phyloP scores from a whole-genome alignment of 2,329 filamentous ascomycete species.

The Lasiodiplodia gonubiensis region DNA sequence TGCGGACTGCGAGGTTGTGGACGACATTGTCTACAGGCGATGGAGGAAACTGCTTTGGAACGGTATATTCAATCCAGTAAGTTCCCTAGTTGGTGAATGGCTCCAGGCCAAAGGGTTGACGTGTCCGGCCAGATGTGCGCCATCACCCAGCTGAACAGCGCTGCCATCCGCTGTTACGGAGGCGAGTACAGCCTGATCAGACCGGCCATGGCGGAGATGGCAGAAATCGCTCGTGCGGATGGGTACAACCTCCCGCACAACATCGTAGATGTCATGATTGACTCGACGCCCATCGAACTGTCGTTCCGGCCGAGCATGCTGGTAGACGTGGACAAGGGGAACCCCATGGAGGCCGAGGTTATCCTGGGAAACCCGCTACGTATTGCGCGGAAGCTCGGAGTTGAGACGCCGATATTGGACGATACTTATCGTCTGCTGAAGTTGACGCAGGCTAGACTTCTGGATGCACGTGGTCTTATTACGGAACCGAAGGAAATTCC shows the following conservation, averaged over 20 bases:
- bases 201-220: neutral
- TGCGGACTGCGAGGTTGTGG: neutral
- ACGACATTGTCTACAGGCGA: neutral
- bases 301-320: conserved; percentile 1
- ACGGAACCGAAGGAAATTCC: neutral
- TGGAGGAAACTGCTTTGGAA: neutral
- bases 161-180: neutral
- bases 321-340: neutral
- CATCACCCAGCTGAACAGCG: neutral
- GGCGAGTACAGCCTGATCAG: conserved; percentile 3
- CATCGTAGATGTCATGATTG: neutral
- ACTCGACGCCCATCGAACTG: neutral
- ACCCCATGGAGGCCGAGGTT: neutral
- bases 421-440: neutral
- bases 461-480: neutral
- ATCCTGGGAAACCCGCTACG: neutral
- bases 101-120: no score
- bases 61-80: neutral
- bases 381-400: neutral
- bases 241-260: neutral
- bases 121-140: neutral
- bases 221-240: neutral
- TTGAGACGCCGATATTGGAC: neutral
- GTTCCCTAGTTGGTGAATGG: no score
- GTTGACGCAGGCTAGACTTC: neutral